Conservation (phyloP, 78 protist species). For the Dictyostelium capitatum region DNA sequence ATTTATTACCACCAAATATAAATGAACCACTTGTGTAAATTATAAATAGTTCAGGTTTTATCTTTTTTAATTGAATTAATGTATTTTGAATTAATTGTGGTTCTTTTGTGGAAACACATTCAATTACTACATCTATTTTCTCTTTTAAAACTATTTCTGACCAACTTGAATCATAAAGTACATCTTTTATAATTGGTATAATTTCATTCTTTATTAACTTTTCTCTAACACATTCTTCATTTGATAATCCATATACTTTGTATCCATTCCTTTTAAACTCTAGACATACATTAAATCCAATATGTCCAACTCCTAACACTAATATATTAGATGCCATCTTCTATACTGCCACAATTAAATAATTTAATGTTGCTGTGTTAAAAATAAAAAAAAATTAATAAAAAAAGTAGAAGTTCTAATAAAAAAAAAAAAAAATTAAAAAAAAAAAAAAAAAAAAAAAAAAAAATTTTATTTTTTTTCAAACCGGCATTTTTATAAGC, state of each 20-base stretch:
- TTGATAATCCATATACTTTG: not conserved
- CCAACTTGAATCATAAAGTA: not conserved
- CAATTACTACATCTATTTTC: not conserved
- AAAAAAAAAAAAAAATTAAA: too few relatives aligned
- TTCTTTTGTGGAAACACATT: not conserved
- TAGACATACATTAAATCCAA: not conserved
- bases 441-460: too few relatives aligned
- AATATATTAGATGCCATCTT: not conserved
- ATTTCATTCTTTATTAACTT: not conserved
- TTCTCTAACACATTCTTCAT: not conserved
- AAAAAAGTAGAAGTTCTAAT: too few relatives aligned
- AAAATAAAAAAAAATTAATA: too few relatives aligned
- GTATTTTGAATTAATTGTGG: not conserved
- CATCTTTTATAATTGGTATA: conserved; percentile 8
- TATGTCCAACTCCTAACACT: conserved; percentile 2
- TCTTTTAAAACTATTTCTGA: too few relatives aligned
- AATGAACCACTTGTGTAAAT: not conserved
- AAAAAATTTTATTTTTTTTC: too few relatives aligned
- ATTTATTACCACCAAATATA: not conserved
- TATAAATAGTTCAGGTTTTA: not conserved
- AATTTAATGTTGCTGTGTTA: too few relatives aligned
- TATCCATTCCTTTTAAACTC: not conserved
- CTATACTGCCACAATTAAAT: too few relatives aligned
- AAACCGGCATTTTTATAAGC: too few relatives aligned
- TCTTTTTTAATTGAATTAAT: not conserved